Percentiles rank a stretch among this genome's conserved stretches.
Conservation (phyloP, 805 yeast genomes). For the Cyberlindnera mycetangii region DNA sequence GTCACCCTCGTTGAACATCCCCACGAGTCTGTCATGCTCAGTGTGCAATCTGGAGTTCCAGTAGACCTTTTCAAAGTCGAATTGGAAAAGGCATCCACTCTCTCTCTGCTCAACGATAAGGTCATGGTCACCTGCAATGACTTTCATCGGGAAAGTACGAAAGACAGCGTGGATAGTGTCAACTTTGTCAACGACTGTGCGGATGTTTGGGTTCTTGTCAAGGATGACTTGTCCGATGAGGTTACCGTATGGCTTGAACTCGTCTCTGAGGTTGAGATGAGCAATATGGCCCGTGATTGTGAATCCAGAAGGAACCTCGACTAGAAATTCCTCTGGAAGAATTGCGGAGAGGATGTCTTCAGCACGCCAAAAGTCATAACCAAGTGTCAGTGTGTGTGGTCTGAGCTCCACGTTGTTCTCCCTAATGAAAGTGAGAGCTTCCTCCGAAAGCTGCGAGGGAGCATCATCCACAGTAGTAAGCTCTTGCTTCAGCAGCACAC, state of each 20-base stretch:
- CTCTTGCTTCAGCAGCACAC: conserved; percentile 57
- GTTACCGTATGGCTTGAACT: conserved; percentile 75
- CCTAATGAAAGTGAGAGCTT: conserved; percentile 43
- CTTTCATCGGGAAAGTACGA: conserved; percentile 91
- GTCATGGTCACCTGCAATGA: conserved; percentile 80
- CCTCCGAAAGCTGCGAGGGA: conserved; percentile 36
- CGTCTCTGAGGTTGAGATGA: conserved; percentile 80
- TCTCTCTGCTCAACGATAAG: conserved; percentile 83
- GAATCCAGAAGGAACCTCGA: conserved; percentile 85
- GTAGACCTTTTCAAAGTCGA: conserved; percentile 91
- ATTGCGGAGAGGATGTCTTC: conserved; percentile 82
- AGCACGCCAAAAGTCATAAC: conserved; percentile 80
- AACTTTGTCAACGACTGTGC: conserved; percentile 89
- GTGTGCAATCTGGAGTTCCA: conserved; percentile 96
- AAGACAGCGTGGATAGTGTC: conserved; percentile 84
- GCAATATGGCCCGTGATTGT: conserved; percentile 95
- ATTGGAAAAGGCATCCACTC: conserved; percentile 77
- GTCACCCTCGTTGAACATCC: conserved; percentile 55
- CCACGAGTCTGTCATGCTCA: conserved; percentile 83
- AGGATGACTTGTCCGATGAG: conserved; percentile 87
- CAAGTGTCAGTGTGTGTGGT: conserved; percentile 55
- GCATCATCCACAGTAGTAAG: conserved; percentile 39
- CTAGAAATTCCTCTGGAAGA: conserved; percentile 65
- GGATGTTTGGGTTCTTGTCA: conserved; percentile 71
- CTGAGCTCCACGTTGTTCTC: conserved; percentile 44